Base-by-base conservation (phyloP, 345 rosid species). In the Triadica sebifera region DNA sequence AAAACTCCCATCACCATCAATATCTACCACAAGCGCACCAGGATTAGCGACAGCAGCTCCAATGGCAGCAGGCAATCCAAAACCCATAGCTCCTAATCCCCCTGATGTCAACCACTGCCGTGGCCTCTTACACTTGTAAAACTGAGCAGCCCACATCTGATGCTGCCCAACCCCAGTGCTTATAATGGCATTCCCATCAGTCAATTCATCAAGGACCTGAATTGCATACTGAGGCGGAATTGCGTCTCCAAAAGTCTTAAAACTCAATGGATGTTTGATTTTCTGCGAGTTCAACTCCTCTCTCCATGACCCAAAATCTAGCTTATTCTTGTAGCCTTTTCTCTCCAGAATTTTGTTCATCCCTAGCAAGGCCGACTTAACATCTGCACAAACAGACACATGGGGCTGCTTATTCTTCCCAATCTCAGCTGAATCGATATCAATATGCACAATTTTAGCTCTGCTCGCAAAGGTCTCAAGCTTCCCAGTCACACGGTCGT, bases 81-180 rank as follows among this genome's bases (percentile, higher is more conserved):
- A 95, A 65, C 99, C 98, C 99, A 93, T 95, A 45, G 98, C 99
- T 11, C 99, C 99, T 16, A 95, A 86, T 3, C 98, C 99, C 5
- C 86, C 94, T 2, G 98, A 93, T 0, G 99, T 87, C 77, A 93
- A 55, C 97, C 96, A 95, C 73, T 95, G 98, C 43, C 92, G 90
- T 16, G 99, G 93, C 68, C 80, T 93, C 72, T 81, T 87, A 75
- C 90, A 96, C 79, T 90, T 96, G 88, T 93, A 96, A 79, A 89
- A 93, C 72, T 96, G 99, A 17, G 99, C 98, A 24, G 99, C 97
- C 98, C 97, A 95, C 99, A 95, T 95, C 69, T 95, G 98, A 85
- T 96, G 99, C 72, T 96, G 99, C 17, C 98, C 98, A 20, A 93
- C 98, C 67, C 99, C 96, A 3, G 98, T 96, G 58, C 96, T 91